Percentiles rank a stretch among this genome's conserved stretches.
Conservation (phyloP, 2,329 filamentous ascomycete genomes). For the Clarireedia homoeocarpa region DNA sequence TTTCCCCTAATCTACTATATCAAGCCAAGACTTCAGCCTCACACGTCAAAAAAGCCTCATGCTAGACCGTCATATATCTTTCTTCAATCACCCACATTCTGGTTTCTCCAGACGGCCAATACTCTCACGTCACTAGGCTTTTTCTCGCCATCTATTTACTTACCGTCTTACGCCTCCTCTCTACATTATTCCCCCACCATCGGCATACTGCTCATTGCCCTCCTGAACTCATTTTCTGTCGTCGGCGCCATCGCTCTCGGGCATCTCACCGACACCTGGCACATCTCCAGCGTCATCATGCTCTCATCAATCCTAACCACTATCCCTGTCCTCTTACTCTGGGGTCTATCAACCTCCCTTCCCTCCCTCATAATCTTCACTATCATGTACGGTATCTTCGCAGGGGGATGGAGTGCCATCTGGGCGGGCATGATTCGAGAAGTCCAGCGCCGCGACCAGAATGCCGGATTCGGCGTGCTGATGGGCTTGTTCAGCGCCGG, state of each 20-base stretch:
- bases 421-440: constrained; percentile 33
- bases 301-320: constrained; percentile 43
- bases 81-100: constrained; percentile 38
- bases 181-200: constrained; percentile 33
- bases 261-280: constrained; percentile 36
- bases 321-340: constrained; percentile 43
- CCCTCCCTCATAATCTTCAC: constrained; percentile 42
- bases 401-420: constrained; percentile 44
- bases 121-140: constrained; percentile 46
- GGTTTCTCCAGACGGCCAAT: constrained; percentile 43
- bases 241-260: constrained; percentile 34
- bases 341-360: constrained; percentile 42
- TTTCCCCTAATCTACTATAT: constrained; percentile 47
- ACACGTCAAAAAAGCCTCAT: constrained; percentile 7
- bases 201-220: constrained; percentile 39
- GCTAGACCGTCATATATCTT: constrained; percentile 28
- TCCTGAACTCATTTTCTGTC: constrained; percentile 42
- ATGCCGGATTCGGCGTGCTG: constrained; percentile 25
- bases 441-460: constrained; percentile 10
- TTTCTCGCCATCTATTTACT: constrained; percentile 46
- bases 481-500: constrained; percentile 47
- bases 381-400: constrained; percentile 49
- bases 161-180: constrained; percentile 41
- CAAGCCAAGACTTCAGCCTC: constrained; percentile 43
- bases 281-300: constrained; percentile 37